These are phyloP conservation scores for Coleophoma cylindrospora DNA, from an alignment of 2,329 filamentous ascomycete genomes.

Conservation along the genomic window DNA sequence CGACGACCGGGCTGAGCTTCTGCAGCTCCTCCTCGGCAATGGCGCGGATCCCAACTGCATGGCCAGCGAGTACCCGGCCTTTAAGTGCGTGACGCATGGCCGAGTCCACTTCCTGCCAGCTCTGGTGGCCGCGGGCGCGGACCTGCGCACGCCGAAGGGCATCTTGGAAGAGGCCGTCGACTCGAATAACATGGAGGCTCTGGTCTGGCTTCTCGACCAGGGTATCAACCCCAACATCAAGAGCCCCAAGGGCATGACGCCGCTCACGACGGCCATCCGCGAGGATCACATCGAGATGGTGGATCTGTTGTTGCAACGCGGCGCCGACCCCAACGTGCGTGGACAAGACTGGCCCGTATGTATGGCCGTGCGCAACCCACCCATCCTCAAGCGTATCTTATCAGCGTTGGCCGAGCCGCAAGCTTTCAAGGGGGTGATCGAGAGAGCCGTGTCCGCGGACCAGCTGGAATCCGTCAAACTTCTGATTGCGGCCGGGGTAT, in stretches of 20 bases:
- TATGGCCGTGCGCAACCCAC: conserved; percentile 60
- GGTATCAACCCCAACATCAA: conserved; percentile 57
- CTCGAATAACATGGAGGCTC: conserved; percentile 54
- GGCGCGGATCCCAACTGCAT: conserved; percentile 47
- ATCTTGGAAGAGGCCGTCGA: conserved; percentile 61
- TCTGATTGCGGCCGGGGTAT: conserved; percentile 35
- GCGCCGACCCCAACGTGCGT: conserved; percentile 56
- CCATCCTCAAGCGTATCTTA: conserved; percentile 54
- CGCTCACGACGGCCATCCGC: conserved; percentile 61
- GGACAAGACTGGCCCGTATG: conserved; percentile 68
- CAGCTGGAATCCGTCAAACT: conserved; percentile 64
- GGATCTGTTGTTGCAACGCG: conserved; percentile 50
- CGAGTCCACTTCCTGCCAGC: conserved; percentile 54
- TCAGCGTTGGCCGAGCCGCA: conserved; percentile 51
- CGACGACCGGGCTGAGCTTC: conserved; percentile 57
- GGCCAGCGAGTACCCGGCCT: conserved; percentile 60
- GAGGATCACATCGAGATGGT: conserved; percentile 55
- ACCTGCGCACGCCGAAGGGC: conserved; percentile 55
- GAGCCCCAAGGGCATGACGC: conserved; percentile 51
- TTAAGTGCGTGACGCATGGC: conserved; percentile 65
- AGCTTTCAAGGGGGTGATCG: conserved; percentile 61
- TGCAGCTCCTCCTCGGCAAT: conserved; percentile 50
- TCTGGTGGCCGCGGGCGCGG: conserved; percentile 54
- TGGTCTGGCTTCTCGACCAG: conserved; percentile 56
- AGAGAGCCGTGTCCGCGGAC: conserved; percentile 62